Percentiles rank a stretch among this genome's conserved stretches.
Conservation (phyloP, 2,329 filamentous ascomycete genomes). For the Fusarium miscanthi region DNA sequence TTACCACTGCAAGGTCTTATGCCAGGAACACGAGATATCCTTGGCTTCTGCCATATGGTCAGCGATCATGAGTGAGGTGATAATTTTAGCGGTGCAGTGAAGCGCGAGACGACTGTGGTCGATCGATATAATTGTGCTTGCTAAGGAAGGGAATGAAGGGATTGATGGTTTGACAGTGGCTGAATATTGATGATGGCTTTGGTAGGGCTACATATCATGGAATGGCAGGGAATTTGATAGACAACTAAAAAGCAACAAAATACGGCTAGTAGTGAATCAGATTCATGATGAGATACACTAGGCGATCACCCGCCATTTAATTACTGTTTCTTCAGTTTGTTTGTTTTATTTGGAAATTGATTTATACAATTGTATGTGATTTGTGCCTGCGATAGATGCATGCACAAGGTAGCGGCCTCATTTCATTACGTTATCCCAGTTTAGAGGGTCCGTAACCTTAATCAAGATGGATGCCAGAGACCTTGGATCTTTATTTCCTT, state of each 20-base stretch:
- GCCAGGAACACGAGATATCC: conserved; percentile 15
- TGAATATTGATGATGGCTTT: conserved; percentile 1
- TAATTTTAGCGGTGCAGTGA: conserved; percentile 11
- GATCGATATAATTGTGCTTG: neutral
- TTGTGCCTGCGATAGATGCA: neutral
- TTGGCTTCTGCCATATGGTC: neutral
- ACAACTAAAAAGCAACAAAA: neutral
- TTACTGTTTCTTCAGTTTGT: neutral
- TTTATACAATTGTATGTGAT: neutral
- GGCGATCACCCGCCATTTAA: conserved; percentile 1
- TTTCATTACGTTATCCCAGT: neutral
- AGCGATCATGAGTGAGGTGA: neutral
- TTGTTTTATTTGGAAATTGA: conserved; percentile 7
- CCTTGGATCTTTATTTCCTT: neutral
- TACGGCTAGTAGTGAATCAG: neutral
- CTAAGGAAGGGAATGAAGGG: neutral
- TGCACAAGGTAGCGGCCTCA: conserved; percentile 9
- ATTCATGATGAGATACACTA: neutral
- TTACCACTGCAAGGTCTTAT: conserved; percentile 28
- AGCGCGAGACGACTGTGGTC: neutral
- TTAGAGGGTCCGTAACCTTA: conserved; percentile 2
- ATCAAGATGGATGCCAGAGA: conserved; percentile 6
- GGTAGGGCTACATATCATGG: conserved; percentile 23
- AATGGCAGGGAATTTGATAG: conserved; percentile 12
- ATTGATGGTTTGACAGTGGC: conserved; percentile 12